A percentile compares a stretch with the other conserved stretches of the same genome.
Conservation (phyloP, 108 stramenopile genomes). For the Conticribra guillardii region DNA sequence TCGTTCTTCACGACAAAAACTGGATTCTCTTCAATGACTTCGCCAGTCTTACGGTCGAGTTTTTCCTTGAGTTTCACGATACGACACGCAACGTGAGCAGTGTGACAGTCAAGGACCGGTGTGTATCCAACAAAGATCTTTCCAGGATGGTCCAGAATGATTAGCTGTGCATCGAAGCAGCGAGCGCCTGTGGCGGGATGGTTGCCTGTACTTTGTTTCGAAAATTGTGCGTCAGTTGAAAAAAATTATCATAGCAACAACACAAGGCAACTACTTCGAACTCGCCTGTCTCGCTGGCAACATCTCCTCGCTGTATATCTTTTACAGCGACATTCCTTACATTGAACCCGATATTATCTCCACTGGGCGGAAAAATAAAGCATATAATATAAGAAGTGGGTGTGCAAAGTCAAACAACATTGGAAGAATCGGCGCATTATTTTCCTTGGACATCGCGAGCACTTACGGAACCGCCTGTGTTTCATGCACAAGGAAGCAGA, state of each 20-base stretch:
- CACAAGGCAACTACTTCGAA: not conserved
- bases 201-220: slow-evolving; percentile 54
- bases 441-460: too few species aligned
- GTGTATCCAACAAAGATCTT: slow-evolving; percentile 93
- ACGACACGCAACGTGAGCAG: slow-evolving; percentile 93
- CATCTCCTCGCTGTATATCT: slow-evolving; percentile 90
- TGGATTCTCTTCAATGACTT: slow-evolving; percentile 87
- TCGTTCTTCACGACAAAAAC: slow-evolving; percentile 90
- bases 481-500: too few species aligned
- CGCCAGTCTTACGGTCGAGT: slow-evolving; percentile 92
- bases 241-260: not conserved
- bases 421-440: too few species aligned
- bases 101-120: slow-evolving; percentile 95
- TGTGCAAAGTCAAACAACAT: too few species aligned
- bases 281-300: slow-evolving; percentile 58
- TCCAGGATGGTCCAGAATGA: slow-evolving; percentile 95
- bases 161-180: slow-evolving; percentile 90
- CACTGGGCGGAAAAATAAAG: slow-evolving; percentile 54
- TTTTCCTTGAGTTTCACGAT: slow-evolving; percentile 87
- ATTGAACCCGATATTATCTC: slow-evolving; percentile 97
- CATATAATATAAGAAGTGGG: too few species aligned
- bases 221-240: too few species aligned
- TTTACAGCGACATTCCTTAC: slow-evolving; percentile 90
- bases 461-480: too few species aligned
- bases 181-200: slow-evolving; percentile 73